phyloP scores from a whole-genome alignment of 139 green algal species.

The Chlamydomonas asymmetrica region DNA sequence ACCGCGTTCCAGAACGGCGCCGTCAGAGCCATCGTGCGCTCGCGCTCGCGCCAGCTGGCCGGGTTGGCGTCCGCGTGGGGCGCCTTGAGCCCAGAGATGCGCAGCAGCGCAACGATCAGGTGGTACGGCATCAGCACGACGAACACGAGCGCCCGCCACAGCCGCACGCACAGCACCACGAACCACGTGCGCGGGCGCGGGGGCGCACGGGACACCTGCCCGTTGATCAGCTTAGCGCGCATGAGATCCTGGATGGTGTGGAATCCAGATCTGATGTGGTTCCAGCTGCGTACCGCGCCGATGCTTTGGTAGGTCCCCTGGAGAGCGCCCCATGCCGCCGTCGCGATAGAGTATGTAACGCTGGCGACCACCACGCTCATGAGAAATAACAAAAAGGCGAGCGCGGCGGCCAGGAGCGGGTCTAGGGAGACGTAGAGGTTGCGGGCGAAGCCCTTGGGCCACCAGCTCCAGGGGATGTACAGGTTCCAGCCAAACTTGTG shows the following conservation, averaged over 20 bases:
- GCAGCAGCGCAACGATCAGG: background rate
- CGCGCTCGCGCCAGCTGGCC: constrained; percentile 15
- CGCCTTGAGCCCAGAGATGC: background rate
- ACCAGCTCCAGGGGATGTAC: constrained; percentile 1
- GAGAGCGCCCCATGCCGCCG: constrained; percentile 1
- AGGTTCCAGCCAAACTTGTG: constrained; percentile 4
- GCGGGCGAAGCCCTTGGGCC: constrained; percentile 1
- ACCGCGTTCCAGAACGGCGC: constrained; percentile 44
- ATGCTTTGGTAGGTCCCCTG: constrained; percentile 13
- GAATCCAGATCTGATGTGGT: constrained; percentile 16
- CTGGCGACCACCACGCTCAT: constrained; percentile 10
- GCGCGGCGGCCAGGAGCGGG: background rate
- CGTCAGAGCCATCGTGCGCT: constrained; percentile 18
- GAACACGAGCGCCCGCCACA: background rate
- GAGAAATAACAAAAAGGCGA: constrained; percentile 17
- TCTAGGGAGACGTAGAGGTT: constrained; percentile 1
- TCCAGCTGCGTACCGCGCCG: constrained; percentile 12
- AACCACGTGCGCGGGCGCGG: background rate
- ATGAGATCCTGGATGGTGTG: constrained; percentile 10
- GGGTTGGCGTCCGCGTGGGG: background rate
- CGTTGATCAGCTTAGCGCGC: constrained; percentile 3
- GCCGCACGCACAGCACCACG: too few species aligned
- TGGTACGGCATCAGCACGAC: constrained; percentile 4
- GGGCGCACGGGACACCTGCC: background rate
- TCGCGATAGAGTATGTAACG: constrained; percentile 2